Evolutionary conservation across 2,329 filamentous ascomycete species (phyloP), one percentile per base, ranked within the genome.

Genomic region (Pseudogymnoascus sp.): DNA sequence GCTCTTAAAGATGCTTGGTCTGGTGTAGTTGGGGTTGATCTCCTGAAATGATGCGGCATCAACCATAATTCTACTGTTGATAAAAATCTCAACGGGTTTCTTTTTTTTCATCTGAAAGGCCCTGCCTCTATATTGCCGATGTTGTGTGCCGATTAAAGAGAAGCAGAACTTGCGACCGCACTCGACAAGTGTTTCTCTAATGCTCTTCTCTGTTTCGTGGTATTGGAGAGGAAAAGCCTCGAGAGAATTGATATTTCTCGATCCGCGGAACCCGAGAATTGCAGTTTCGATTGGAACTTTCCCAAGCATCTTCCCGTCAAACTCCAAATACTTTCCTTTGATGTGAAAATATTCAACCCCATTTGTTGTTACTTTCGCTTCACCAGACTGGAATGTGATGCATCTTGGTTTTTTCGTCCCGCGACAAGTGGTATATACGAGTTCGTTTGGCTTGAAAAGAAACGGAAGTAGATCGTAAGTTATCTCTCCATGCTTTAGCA

Each of bases 91-190:
- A 18, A 70, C 34, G 44, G 63, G 59, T 14, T 64, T 61, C 28
- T 64, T 67, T 63, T 73, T 70, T 10, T 71, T 65, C 56, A 74
- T 71, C 61, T 72, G 68, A 64, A 76, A 76, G 44, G 69, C 71
- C 40, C 63, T 71, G 42, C 74, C 71, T 64, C 70, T 67, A 66
- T 68, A 77, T 59, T 75, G 65, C 61, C 60, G 65, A 66, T 72
- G 66, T 50, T 73, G 65, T 18, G 65, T 66, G 61, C 68, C 67
- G 12, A 66, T 71, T 16, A 75, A 62, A 46, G 66, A 62, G 5
- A 67, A 5, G 56, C 25, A 59, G 14, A 75, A 75, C 36, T 71
- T 73, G 42, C 65, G 65, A 56, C 71, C 69, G 44, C 68, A 69
- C 60, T 69, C 62, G 21, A 71, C 62, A 5, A 76, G 62, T 38